Evolutionary conservation across 805 yeast genomes (phyloP).

Genomic region (Wickerhamiella parazyma): DNA sequence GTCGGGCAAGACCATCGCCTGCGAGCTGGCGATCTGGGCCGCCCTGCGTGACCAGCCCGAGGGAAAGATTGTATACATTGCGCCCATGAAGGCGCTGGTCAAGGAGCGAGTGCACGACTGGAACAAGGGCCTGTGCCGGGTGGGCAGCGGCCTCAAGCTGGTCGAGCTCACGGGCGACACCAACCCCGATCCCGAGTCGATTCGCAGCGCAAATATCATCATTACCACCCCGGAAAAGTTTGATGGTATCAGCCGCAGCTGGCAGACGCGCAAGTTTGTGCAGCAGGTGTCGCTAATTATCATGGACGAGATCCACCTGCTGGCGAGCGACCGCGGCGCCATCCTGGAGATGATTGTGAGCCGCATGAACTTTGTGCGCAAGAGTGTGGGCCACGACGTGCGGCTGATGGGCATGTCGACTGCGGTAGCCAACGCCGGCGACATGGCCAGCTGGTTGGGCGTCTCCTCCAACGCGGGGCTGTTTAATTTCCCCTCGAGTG

Average conservation of each 20-base stretch:
- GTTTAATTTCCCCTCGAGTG: slow-evolving; percentile 69
- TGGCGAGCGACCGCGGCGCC: slow-evolving; percentile 79
- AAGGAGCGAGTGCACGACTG: slow-evolving; percentile 76
- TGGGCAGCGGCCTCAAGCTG: slow-evolving; percentile 27
- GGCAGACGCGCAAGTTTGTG: slow-evolving; percentile 69
- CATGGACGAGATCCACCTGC: slow-evolving; percentile 75
- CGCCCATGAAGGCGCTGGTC: slow-evolving; percentile 81
- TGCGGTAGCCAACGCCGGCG: slow-evolving; percentile 74
- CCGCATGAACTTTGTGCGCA: slow-evolving; percentile 61
- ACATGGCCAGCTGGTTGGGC: slow-evolving; percentile 76
- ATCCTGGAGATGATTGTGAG: slow-evolving; percentile 82
- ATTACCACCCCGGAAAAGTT: slow-evolving; percentile 79
- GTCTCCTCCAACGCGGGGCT: slow-evolving; percentile 43
- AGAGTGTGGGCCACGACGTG: slow-evolving; percentile 45
- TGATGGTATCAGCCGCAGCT: slow-evolving; percentile 76
- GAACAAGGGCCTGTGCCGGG: slow-evolving; percentile 29
- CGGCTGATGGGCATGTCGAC: slow-evolving; percentile 69
- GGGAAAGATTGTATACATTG: slow-evolving; percentile 70
- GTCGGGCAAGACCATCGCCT: slow-evolving; percentile 94
- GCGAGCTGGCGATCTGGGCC: slow-evolving; percentile 95
- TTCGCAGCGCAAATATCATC: slow-evolving; percentile 57
- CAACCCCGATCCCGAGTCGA: slow-evolving; percentile 53
- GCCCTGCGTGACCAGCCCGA: slow-evolving; percentile 75
- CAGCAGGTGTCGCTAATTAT: slow-evolving; percentile 62
- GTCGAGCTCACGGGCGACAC: slow-evolving; percentile 80